Base-by-base conservation (phyloP, 2,329 filamentous ascomycete genomes). In the Polytolypa hystricis region DNA sequence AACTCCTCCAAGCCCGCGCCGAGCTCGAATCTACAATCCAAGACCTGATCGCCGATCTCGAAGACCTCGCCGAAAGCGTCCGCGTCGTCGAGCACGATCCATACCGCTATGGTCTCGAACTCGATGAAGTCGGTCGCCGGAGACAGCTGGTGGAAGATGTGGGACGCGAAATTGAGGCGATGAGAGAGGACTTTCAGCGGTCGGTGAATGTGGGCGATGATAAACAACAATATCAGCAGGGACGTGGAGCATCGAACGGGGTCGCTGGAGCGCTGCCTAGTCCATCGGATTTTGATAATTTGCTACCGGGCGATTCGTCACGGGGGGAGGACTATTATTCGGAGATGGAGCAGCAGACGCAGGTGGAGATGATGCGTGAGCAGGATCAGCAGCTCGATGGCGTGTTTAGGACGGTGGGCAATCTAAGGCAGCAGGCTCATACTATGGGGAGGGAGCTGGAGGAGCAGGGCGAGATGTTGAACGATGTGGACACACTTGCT, bases 361-460 rank as follows among this genome's bases (percentile, higher is more conserved):
- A 98, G 66, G 58, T 82, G 54, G 75, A 87, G 62, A 82, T 98
- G 62, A 87, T 98, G 81, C 76, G 81, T 47, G 85, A 95, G 60
- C 91, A 98, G 67, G 91, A 98, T 56, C 72, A 87, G 62, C 82
- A 91, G 50, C 71, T 98, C 2, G 89, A 96, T 55, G 84, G 83
- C 11, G 89, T 98, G 31, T 94, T 93, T 56, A 76, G 79, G 47
- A 96, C 89, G 1, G 91, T 98, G 16, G 89, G 87, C 2, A 95
- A 86, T 55, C 63, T 98, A 54, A 71, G 89, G 38, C 72, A 81
- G 54, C 91, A 96, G 69, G 93, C 91, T 2, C 80, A 93, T 60
- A 84, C 86, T 49, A 98, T 98, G 89, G 89, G 91, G 1, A 71
- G 89, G 39, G 91, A 98, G 66, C 69, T 98, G 30, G 93, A 95